Evolutionary conservation across 352 stramenopile genomes (phyloP), one percentile per base, ranked within the genome.

Genomic region (Phytophthora sansomeana): DNA sequence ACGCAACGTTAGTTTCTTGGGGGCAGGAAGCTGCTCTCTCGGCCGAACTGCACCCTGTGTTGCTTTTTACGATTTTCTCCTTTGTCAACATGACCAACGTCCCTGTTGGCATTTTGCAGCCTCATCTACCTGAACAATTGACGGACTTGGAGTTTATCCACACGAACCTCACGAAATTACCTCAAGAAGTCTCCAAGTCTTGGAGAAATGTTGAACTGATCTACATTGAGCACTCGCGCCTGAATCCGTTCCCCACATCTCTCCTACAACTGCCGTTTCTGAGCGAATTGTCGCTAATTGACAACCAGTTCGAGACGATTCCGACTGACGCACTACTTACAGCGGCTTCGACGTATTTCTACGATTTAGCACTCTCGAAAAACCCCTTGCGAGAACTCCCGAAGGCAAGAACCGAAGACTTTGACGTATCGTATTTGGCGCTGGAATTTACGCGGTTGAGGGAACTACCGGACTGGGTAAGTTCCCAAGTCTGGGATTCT

Each of bases 1-100:
- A 90, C 65, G 77, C 66, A 24, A 90, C 81, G 13, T 41, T 90
- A 0, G 29, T 66, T 2, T 51, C 67, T 16, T 90, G 81, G 81
- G 43, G 57, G 1, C 24, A 19, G 1, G 60, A 82, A 0, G 72
- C 77, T 0, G 73, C 73, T 30, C 56, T 89, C 21, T 77, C 67
- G 5, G 51, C 58, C 5, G 8, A 42, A 1, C 44, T 58, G 1
- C 73, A 89, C 17, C 66, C 65, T 5, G 38, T 50, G 2, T 38
- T 87, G 28, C 36, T 74, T 1, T 72, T 76, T 33, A 65, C 81
- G 35, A 59, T 79, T 14, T 70, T 88, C 6, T 67, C 73, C 3
- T 63, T 51, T 21, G 62, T 78, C 9, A 81, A 87, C 46, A 79
- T 90, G 69, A 81, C 67, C 0, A 17, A 33, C 1, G 42, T 87